These are phyloP conservation scores for Alternaria atra DNA, from an alignment of 2,329 filamentous ascomycete species.

Conservation along the genomic window DNA sequence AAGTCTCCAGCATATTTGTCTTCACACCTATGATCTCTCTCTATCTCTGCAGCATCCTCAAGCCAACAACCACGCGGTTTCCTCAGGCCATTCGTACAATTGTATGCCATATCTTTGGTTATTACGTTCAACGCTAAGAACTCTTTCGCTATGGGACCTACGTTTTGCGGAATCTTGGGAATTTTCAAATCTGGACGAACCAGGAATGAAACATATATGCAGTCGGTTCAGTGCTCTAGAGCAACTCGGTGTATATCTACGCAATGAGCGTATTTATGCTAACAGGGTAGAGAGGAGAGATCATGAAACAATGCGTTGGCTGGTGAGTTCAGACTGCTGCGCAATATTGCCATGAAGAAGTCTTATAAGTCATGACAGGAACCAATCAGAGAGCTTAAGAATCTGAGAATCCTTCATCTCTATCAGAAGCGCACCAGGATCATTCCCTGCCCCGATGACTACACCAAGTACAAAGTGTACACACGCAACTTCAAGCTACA, in stretches of 20 bases:
- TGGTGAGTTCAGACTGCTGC: not conserved
- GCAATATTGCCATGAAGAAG: not conserved
- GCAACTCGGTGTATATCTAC: not conserved
- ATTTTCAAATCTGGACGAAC: not conserved
- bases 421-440: not conserved
- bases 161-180: too few species aligned
- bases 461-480: not conserved
- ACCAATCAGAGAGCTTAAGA: slow-evolving; percentile 7
- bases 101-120: not conserved
- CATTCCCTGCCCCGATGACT: not conserved
- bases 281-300: not conserved
- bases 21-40: not conserved
- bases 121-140: not conserved
- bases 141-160: not conserved
- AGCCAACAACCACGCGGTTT: too few species aligned
- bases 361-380: not conserved
- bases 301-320: not conserved
- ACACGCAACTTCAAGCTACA: not conserved
- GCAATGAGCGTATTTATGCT: not conserved
- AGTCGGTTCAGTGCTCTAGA: not conserved
- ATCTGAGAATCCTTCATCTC: slow-evolving; percentile 13
- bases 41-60: too few species aligned
- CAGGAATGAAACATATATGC: not conserved
- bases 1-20: not conserved
- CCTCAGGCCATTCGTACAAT: too few species aligned